Evolutionary conservation across 352 stramenopile genomes (phyloP), one percentile per base, ranked within the genome.

Genomic region (Thalassiosira hispida): DNA sequence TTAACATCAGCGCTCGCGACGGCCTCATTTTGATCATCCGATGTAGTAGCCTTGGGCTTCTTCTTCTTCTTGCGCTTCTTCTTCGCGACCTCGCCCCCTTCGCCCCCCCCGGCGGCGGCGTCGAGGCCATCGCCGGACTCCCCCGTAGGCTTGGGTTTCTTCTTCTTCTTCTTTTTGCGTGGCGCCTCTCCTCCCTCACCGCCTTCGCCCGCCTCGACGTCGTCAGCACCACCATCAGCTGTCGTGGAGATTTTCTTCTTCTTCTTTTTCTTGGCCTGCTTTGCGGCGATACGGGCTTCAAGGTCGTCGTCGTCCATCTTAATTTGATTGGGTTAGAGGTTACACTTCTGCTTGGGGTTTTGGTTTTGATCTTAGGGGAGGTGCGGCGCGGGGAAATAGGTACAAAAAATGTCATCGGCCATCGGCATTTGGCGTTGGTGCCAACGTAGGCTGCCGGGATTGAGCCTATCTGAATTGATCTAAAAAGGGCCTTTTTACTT

Each of bases 131-230:
- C 52, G 20, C 22, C 52, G 27, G 14, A 31, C 6, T 59, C 44
- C 2, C 27, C 56, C 1, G 18, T 46, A 12, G 4, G 1, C 22
- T 42, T 60, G 44, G 25, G 25, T 53, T 59, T 47, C 31, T 72
- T 61, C 49, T 59, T 72, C 31, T 72, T 72, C 31, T 68, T 68
- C 20, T 42, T 72, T 16, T 59, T 59, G 31, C 31, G 31, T 8
- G 8, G 3, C 3, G 8, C 33, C 59, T 53, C 23, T 51, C 40
- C 31, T 27, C 18, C 25, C 31, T 63, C 1, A 27, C 55, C 27
- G 25, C 46, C 46, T 20, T 18, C 55, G 29, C 46, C 55, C 25
- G 3, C 22, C 16, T 42, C 53, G 4, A 1, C 31, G 38, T 23
- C 56, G 9, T 25, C 29, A 31, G 5, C 57, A 33, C n/a, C 33